phyloP scores from a whole-genome alignment of 2,329 filamentous ascomycete species.

The Leptographium radiaticola region DNA sequence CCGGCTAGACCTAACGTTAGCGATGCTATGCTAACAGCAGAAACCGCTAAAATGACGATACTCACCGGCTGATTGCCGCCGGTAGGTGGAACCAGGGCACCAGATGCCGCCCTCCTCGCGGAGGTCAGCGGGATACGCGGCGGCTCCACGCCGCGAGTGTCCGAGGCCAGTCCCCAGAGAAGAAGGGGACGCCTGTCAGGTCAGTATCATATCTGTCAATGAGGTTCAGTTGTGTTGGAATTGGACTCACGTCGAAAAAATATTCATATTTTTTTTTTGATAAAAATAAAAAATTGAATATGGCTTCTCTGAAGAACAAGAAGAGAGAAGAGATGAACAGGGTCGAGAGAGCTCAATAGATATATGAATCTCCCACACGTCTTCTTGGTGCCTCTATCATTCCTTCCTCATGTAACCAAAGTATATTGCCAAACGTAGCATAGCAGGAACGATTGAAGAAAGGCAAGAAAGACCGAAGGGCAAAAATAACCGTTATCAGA shows the following conservation, averaged over 20 bases:
- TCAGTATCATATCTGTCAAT: neutral
- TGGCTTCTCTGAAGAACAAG: neutral
- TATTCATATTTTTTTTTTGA: neutral
- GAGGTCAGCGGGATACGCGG: neutral
- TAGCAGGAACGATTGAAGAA: neutral
- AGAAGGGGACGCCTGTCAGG: neutral
- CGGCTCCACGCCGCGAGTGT: neutral
- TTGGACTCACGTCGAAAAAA: neutral
- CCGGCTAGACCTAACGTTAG: too few relatives aligned
- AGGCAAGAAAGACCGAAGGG: neutral
- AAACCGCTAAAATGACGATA: too few relatives aligned
- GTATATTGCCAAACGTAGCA: neutral
- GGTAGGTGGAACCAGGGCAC: too few relatives aligned
- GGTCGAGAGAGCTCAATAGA: neutral
- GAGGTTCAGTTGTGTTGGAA: neutral
- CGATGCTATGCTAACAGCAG: too few relatives aligned
- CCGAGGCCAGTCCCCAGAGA: neutral
- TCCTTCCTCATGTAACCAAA: neutral
- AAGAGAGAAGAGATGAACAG: neutral
- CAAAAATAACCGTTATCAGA: neutral
- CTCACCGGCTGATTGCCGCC: too few relatives aligned
- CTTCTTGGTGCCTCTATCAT: neutral
- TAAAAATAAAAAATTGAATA: neutral
- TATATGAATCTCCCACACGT: neutral
- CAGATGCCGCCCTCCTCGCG: too few relatives aligned